Percentiles rank a stretch among this genome's conserved stretches.
These are phyloP conservation scores for Oryza australiensis DNA, from an alignment of 176 grass and related monocot genomes.

Conservation along the genomic window DNA sequence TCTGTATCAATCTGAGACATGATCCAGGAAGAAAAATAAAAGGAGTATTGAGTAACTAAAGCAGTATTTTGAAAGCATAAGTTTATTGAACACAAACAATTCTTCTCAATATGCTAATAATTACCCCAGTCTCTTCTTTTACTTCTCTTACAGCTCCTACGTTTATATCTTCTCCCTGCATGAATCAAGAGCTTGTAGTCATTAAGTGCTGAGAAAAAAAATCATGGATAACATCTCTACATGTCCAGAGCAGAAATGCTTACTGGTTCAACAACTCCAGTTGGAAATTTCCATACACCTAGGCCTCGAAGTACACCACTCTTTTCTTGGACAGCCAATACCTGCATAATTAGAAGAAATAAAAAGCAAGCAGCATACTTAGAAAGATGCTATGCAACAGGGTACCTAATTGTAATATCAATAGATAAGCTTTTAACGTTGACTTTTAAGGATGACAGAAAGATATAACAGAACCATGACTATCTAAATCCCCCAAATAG, in stretches of 20 bases:
- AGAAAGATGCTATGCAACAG: slow-evolving; percentile 12
- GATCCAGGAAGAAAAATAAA: slow-evolving; percentile 10
- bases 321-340: slow-evolving; percentile 95
- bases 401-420: background rate
- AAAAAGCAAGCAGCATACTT: background rate
- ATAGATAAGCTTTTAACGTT: background rate
- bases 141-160: slow-evolving; percentile 86
- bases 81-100: slow-evolving; percentile 4
- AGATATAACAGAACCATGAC: background rate
- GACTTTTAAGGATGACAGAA: background rate
- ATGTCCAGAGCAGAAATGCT: slow-evolving; percentile 34
- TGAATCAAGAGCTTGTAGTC: slow-evolving; percentile 33
- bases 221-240: slow-evolving; percentile 25
- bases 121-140: slow-evolving; percentile 99
- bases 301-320: slow-evolving; percentile 71
- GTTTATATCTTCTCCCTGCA: slow-evolving; percentile 83
- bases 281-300: slow-evolving; percentile 93
- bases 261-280: slow-evolving; percentile 93
- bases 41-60: slow-evolving; percentile 28
- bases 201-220: slow-evolving; percentile 1
- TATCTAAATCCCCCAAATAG: background rate
- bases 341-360: slow-evolving; percentile 39
- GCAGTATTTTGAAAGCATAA: slow-evolving; percentile 10
- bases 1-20: slow-evolving; percentile 81
- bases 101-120: slow-evolving; percentile 25